Conservation (phyloP, 1,284 basidiomycete species). For the Puccinia horiana region DNA sequence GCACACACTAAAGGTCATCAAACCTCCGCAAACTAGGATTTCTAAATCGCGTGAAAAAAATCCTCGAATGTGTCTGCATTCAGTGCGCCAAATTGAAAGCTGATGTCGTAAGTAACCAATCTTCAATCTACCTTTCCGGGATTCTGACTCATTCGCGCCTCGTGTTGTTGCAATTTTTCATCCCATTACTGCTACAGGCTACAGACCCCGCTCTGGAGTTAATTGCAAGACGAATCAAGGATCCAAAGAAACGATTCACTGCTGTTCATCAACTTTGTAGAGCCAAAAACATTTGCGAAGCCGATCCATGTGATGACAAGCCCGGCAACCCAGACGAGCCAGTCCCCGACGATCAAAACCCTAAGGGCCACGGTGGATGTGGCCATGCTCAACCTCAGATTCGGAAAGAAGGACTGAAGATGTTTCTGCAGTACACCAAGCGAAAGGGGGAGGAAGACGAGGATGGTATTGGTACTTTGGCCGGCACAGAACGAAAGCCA, state of each 20-base stretch:
- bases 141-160: slow-evolving; percentile 53
- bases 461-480: slow-evolving; percentile 51
- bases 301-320: slow-evolving; percentile 66
- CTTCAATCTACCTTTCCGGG: neutral
- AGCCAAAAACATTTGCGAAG: slow-evolving; percentile 78
- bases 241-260: slow-evolving; percentile 83
- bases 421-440: slow-evolving; percentile 94
- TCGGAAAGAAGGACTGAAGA: slow-evolving; percentile 90
- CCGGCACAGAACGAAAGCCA: slow-evolving; percentile 85
- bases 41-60: slow-evolving; percentile 99
- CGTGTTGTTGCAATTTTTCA: slow-evolving; percentile 48
- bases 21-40: slow-evolving; percentile 68
- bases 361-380: slow-evolving; percentile 86
- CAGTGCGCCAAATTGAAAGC: slow-evolving; percentile 98
- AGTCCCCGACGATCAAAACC: slow-evolving; percentile 68
- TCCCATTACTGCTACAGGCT: slow-evolving; percentile 62
- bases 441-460: slow-evolving; percentile 85
- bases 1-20: slow-evolving; percentile 5
- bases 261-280: slow-evolving; percentile 82
- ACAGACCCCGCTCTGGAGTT: slow-evolving; percentile 78
- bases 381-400: slow-evolving; percentile 88
- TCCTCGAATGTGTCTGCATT: slow-evolving; percentile 96
- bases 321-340: slow-evolving; percentile 71
- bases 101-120: slow-evolving; percentile 77
- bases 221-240: slow-evolving; percentile 79